Evolutionary conservation across 805 yeast genomes (phyloP), one percentile per base, ranked within the genome.

Genomic region (Metschnikowia chrysomelidarum): DNA sequence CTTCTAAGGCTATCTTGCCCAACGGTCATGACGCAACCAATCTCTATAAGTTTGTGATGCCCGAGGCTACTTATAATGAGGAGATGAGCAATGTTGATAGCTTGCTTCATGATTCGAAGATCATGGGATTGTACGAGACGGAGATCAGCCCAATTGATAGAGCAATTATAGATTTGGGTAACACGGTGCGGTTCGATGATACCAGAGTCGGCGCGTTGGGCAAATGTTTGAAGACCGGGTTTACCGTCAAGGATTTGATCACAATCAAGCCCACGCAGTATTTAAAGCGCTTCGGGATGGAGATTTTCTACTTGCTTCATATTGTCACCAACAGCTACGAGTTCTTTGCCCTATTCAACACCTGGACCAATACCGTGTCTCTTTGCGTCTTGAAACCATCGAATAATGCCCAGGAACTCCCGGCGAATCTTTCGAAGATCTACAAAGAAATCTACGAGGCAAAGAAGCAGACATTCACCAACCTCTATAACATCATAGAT

Each of bases 171-270:
- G 82, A 82, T 20, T 62, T 93, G 12, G 98, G 98, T 3, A 69
- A 80, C 16, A 69, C 77, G 11, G 83, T 89, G 14, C 69, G 70
- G 11, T 82, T 89, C 44, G 86, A 79, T 44, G 81, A 82, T 28
- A 65, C 77, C 1, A 69, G 74, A 36, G 75, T 86, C n/a, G 96
- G 97, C 7, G 78, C 88, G 0, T 64, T 94, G 7, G 95, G 97
- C 6, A 76, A 74, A 50, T 95, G 96, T 19, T 63, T 93, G 38
- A 88, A 86, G 48, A 73, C 75, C 40, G 98, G 98, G 0, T 94
- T 94, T 58, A 77, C 82, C 10, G 53, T 75, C 37, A 75, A 75
- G 32, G 79, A 80, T 56, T 56, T 76, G 36, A 58, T 77, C 22
- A 62, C 64, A 19, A 61, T 72, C 5, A 75, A 76, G 4, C 56